These are phyloP conservation scores for Mycosphaerelloides madeirae DNA, from an alignment of 2,329 filamentous ascomycete genomes.

Conservation along the genomic window DNA sequence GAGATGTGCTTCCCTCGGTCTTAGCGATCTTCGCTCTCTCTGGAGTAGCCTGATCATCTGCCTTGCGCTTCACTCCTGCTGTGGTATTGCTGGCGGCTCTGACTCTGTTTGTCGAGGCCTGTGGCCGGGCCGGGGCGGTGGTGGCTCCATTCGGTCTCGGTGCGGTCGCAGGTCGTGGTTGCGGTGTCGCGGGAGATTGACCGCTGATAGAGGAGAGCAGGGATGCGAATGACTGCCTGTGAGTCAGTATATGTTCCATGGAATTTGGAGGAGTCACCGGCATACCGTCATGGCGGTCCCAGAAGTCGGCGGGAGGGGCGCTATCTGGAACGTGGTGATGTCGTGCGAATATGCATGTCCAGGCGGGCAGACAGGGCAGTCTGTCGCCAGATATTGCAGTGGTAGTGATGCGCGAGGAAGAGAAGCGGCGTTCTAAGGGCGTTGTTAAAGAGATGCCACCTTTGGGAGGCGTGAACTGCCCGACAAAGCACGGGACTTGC, in stretches of 20 bases:
- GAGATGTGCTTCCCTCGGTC: constrained; percentile 26
- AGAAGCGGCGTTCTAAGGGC: too few relatives aligned
- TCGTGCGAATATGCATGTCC: constrained; percentile 7
- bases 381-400: background rate
- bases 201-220: constrained; percentile 28
- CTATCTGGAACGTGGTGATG: constrained; percentile 10
- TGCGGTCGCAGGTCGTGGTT: constrained; percentile 12
- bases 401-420: background rate
- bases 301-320: constrained; percentile 9
- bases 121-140: constrained; percentile 11
- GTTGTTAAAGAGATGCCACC: too few relatives aligned
- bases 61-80: constrained; percentile 32
- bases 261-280: constrained; percentile 4
- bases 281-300: constrained; percentile 17
- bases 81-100: constrained; percentile 24
- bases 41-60: constrained; percentile 34
- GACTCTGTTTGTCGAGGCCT: constrained; percentile 16
- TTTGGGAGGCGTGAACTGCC: background rate
- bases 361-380: constrained; percentile 1
- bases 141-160: constrained; percentile 14
- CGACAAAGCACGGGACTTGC: too few relatives aligned
- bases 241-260: constrained; percentile 15
- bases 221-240: constrained; percentile 28
- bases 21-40: constrained; percentile 31
- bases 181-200: constrained; percentile 18